phyloP scores from a whole-genome alignment of 495 filamentous ascomycete genomes.

The Aspergillus baeticus region DNA sequence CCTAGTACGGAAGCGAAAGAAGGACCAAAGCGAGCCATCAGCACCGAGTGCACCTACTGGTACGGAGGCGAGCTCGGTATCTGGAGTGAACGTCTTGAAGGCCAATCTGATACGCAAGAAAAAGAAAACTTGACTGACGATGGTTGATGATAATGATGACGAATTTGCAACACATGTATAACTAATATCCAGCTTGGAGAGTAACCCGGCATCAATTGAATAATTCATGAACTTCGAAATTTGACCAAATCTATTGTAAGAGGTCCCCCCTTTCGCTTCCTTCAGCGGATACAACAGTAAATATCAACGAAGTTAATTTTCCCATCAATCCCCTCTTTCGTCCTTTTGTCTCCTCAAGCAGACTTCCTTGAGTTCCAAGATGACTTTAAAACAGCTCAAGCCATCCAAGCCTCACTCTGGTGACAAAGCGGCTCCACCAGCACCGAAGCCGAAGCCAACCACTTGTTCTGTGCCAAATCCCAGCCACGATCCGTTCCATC shows the following conservation, averaged over 20 bases:
- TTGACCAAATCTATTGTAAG: no score
- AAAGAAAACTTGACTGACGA: constrained; percentile 43
- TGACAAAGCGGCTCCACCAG: no score
- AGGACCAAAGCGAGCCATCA: constrained; percentile 33
- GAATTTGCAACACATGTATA: neutral
- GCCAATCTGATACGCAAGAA: constrained; percentile 65
- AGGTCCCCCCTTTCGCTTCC: no score
- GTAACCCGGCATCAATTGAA: no score
- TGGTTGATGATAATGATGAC: constrained; percentile 1
- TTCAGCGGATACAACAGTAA: no score
- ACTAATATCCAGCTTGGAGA: neutral
- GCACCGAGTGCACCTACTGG: constrained; percentile 19
- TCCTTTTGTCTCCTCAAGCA: no score
- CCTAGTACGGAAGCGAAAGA: constrained; percentile 55
- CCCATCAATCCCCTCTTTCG: no score
- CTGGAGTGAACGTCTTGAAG: constrained; percentile 57
- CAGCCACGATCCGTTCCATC: constrained; percentile 13
- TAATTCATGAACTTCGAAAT: no score
- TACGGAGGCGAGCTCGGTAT: constrained; percentile 18
- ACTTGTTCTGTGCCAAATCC: neutral
- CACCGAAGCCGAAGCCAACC: neutral
- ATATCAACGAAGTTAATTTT: no score
- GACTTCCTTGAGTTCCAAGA: no score
- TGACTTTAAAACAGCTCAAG: no score
- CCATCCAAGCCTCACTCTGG: no score